A percentile compares a stretch with the other conserved stretches of the same genome.
These are phyloP conservation scores for Gossypium raimondii DNA, from an alignment of 345 rosid genomes.

Conservation along the genomic window DNA sequence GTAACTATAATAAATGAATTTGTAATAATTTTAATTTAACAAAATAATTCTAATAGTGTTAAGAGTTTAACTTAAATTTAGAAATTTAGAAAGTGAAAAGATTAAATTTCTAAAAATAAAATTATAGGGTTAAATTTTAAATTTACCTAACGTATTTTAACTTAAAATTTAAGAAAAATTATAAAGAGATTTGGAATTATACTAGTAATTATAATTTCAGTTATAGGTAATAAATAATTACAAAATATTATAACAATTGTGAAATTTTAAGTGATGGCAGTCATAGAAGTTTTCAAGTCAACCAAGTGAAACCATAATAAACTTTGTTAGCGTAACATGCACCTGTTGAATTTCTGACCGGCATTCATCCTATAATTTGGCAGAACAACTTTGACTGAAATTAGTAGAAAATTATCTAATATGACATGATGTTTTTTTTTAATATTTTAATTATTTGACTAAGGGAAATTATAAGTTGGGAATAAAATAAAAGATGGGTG, in stretches of 20 bases:
- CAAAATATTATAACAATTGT: not conserved
- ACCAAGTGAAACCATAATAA: not conserved
- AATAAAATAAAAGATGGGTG: not conserved
- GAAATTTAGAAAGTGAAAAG: no score
- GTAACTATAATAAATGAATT: no score
- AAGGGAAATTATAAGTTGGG: not conserved
- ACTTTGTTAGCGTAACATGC: not conserved
- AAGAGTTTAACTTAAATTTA: no score
- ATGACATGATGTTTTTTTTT: not conserved
- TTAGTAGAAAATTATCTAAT: not conserved
- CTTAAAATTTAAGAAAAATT: no score
- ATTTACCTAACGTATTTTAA: no score
- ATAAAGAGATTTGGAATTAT: no score
- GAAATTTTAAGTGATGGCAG: not conserved
- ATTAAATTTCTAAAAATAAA: no score
- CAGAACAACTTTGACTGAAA: constrained; percentile 4
- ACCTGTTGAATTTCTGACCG: not conserved
- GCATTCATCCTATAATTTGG: not conserved
- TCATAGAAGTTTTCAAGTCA: not conserved
- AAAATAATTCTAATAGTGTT: no score
- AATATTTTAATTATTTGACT: not conserved
- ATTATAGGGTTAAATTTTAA: no score
- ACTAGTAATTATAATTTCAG: no score
- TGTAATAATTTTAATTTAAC: no score
- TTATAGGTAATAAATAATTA: no score